Evolutionary conservation across 257 asterid species (phyloP).

Genomic region (Plantago major): DNA sequence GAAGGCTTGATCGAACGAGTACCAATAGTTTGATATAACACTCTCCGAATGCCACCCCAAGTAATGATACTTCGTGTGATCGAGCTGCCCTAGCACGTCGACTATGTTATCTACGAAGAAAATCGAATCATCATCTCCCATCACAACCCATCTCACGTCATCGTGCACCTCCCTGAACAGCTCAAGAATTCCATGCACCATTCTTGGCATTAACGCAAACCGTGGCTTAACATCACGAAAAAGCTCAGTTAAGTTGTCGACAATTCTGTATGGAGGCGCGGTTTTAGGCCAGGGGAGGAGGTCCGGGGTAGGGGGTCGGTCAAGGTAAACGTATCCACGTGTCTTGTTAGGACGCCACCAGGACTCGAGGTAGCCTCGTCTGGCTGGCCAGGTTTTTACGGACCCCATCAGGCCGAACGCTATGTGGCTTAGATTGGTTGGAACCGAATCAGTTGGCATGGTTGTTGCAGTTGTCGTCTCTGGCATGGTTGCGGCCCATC

Average conservation of each 20-base stretch:
- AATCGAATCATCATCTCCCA: conserved; percentile 63
- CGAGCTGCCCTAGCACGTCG: conserved; percentile 40
- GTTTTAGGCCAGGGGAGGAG: conserved; percentile 54
- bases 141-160: conserved; percentile 46
- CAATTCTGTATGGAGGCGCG: conserved; percentile 51
- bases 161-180: conserved; percentile 36
- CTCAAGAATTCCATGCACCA: conserved; percentile 55
- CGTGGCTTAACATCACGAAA: conserved; percentile 28
- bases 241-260: conserved; percentile 28
- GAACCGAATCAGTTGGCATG: neutral
- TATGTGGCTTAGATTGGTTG: conserved; percentile 49
- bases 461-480: neutral
- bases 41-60: conserved; percentile 60
- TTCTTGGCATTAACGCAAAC: conserved; percentile 41
- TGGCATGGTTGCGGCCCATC: conserved; percentile 12
- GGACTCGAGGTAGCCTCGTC: conserved; percentile 46
- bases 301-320: conserved; percentile 33
- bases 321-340: conserved; percentile 45
- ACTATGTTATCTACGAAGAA: conserved; percentile 51
- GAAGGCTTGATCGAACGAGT: conserved; percentile 52
- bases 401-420: conserved; percentile 58
- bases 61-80: conserved; percentile 45
- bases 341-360: conserved; percentile 67
- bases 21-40: conserved; percentile 45
- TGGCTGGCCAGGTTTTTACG: conserved; percentile 35